phyloP scores from a whole-genome alignment of 2,329 filamentous ascomycete species.

The Cadophora gregata region DNA sequence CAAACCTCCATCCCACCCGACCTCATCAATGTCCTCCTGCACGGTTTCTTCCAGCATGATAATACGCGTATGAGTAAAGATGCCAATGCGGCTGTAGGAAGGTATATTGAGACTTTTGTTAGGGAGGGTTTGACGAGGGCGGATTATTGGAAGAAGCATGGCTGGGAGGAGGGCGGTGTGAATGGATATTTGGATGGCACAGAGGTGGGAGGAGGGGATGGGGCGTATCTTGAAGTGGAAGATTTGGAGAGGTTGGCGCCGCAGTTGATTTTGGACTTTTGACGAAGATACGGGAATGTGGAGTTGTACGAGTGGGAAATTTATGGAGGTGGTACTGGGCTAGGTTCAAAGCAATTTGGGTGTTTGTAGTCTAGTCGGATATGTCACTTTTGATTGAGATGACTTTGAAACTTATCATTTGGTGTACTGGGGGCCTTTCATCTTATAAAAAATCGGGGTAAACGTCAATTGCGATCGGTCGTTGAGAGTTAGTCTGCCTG shows the following conservation, averaged over 20 bases:
- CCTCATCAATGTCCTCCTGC: conserved; percentile 76
- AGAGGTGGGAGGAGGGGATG: conserved; percentile 44
- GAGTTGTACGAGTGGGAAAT: neutral
- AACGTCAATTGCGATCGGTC: no score
- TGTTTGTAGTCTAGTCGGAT: no score
- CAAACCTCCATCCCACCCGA: conserved; percentile 68
- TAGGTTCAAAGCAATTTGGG: no score
- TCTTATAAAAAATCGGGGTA: no score
- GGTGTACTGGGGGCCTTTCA: no score
- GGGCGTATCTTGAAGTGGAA: conserved; percentile 81
- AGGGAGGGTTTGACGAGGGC: conserved; percentile 85
- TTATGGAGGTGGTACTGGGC: no score
- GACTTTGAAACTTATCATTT: no score
- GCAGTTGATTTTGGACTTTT: conserved; percentile 87
- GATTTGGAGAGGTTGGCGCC: conserved; percentile 89
- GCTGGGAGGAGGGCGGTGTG: conserved; percentile 42
- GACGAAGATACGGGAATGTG: conserved; percentile 36
- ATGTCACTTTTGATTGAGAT: no score
- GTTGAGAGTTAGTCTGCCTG: no score
- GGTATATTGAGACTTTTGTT: conserved; percentile 91
- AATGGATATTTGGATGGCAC: conserved; percentile 44
- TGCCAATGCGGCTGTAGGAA: conserved; percentile 76
- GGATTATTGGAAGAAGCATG: conserved; percentile 67
- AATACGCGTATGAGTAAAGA: conserved; percentile 76
- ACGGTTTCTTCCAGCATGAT: conserved; percentile 72